Evolutionary conservation across 805 yeast species (phyloP).

Genomic region (Cephaloascus albidus): DNA sequence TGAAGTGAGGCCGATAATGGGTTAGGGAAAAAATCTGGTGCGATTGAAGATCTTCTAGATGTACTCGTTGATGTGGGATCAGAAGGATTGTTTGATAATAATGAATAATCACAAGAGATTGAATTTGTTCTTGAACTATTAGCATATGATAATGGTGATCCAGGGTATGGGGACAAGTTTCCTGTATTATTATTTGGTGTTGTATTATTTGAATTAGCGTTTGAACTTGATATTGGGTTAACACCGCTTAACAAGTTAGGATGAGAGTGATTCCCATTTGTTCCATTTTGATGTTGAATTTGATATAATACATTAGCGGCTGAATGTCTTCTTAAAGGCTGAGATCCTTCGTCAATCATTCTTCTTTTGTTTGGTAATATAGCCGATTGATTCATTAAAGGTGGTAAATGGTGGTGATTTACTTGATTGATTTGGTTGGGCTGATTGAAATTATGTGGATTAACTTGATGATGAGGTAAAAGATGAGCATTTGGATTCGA

Average conservation of each 20-base stretch:
- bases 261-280: conserved; percentile 9
- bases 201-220: conserved; percentile 5
- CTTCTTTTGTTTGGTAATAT: conserved; percentile 15
- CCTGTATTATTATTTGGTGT: conserved; percentile 11
- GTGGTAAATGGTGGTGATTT: conserved; percentile 11
- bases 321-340: conserved; percentile 15
- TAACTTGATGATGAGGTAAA: not conserved
- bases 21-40: conserved; percentile 30
- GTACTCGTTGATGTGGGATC: conserved; percentile 8
- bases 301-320: conserved; percentile 11
- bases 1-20: conserved; percentile 10
- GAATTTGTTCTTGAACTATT: not conserved
- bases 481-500: not conserved
- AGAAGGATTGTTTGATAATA: not conserved
- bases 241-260: conserved; percentile 7
- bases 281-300: conserved; percentile 1
- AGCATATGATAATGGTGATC: not conserved
- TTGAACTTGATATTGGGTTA: not conserved
- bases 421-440: too few species aligned
- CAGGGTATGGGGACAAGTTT: not conserved
- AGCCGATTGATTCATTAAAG: conserved; percentile 2
- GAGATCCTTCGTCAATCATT: conserved; percentile 14
- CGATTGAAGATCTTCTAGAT: conserved; percentile 23
- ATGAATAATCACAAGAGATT: conserved; percentile 1
- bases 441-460: conserved; percentile 1